Evolutionary conservation across 2,329 filamentous ascomycete genomes (phyloP).

Genomic region (Stachybotrys elegans): DNA sequence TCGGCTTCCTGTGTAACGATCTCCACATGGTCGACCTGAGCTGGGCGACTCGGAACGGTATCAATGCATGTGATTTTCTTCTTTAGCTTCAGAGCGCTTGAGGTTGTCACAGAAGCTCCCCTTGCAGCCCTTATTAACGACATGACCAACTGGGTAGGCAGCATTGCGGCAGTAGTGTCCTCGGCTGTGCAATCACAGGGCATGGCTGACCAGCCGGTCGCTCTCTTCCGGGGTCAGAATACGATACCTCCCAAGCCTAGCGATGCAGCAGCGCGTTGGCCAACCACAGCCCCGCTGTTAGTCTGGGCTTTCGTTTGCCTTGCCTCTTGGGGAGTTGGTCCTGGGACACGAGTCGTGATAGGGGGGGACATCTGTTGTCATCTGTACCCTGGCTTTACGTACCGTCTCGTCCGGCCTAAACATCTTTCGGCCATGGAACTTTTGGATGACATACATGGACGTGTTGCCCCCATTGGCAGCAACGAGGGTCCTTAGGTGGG

Average conservation of each 20-base stretch:
- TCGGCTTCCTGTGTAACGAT: background rate
- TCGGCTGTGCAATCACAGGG: background rate
- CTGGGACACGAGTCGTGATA: background rate
- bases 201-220: background rate
- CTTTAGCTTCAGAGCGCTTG: background rate
- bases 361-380: background rate
- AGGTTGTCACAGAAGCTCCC: background rate
- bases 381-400: background rate
- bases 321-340: background rate
- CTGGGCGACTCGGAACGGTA: background rate
- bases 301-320: background rate
- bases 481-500: too few relatives aligned
- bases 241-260: background rate
- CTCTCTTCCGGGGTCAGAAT: background rate
- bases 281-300: background rate
- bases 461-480: background rate
- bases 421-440: background rate
- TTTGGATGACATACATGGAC: background rate
- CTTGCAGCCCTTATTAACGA: background rate
- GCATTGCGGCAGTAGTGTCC: background rate
- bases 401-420: background rate
- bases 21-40: background rate
- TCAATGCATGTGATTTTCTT: background rate
- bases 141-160: background rate
- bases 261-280: background rate